Conservation (phyloP, 2,329 filamentous ascomycete genomes). For the Ophiostoma perfectum region DNA sequence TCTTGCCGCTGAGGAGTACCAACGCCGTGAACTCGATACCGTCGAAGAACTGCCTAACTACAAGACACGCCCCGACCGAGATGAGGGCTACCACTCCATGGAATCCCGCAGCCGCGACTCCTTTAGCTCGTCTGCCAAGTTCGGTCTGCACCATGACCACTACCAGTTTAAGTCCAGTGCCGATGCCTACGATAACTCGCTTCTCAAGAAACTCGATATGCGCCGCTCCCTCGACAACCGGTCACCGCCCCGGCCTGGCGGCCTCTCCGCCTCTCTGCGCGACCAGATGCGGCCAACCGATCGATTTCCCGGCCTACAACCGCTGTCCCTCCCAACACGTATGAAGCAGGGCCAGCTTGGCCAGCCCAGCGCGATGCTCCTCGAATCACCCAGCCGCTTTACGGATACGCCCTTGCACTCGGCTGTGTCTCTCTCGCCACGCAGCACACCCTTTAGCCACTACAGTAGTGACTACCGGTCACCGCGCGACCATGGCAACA, state of each 20-base stretch:
- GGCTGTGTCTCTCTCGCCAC: constrained; percentile 40
- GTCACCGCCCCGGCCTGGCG: constrained; percentile 40
- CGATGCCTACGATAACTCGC: constrained; percentile 45
- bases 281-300: constrained; percentile 14
- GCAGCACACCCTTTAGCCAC: constrained; percentile 40
- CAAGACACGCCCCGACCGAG: constrained; percentile 27
- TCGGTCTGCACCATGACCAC: constrained; percentile 47
- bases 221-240: constrained; percentile 42
- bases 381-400: constrained; percentile 43
- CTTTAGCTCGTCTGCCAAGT: constrained; percentile 33
- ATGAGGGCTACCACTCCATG: constrained; percentile 29
- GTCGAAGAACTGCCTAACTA: constrained; percentile 25
- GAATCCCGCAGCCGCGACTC: constrained; percentile 24
- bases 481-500: constrained; percentile 35
- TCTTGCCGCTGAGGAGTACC: constrained; percentile 23
- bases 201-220: constrained; percentile 53
- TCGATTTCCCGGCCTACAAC: constrained; percentile 38
- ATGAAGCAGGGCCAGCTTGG: constrained; percentile 35
- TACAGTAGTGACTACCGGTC: constrained; percentile 38
- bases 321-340: constrained; percentile 43
- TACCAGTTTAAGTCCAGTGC: constrained; percentile 45
- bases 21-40: constrained; percentile 24
- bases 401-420: constrained; percentile 45
- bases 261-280: constrained; percentile 34
- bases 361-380: constrained; percentile 28